Percentiles rank a stretch among this genome's conserved stretches.
Evolutionary conservation across 345 rosid genomes (phyloP).

Genomic region (Eucalyptus cloeziana): DNA sequence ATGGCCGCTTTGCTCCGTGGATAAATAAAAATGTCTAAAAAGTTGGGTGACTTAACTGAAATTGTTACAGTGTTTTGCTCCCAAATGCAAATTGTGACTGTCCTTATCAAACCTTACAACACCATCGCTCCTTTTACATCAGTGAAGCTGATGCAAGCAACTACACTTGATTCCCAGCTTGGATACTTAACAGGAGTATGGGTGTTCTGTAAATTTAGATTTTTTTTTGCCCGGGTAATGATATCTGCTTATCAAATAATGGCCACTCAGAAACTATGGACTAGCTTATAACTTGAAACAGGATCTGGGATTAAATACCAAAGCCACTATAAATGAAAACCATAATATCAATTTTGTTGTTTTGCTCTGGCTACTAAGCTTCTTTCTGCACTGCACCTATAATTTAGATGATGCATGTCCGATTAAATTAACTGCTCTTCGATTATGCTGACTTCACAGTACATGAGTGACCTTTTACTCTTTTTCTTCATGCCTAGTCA

Average conservation of each 20-base stretch:
- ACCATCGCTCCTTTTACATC: background rate
- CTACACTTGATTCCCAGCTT: background rate
- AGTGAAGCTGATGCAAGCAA: background rate
- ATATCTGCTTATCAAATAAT: background rate
- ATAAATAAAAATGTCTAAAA: background rate
- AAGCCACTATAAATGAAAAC: background rate
- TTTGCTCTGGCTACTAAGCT: background rate
- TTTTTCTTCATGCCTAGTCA: slow-evolving; percentile 35
- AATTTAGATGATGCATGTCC: background rate
- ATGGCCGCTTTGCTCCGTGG: background rate
- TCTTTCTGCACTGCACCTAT: background rate
- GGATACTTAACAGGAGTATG: background rate
- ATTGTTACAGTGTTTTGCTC: background rate
- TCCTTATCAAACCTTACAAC: background rate
- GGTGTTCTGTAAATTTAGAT: background rate
- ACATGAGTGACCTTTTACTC: background rate
- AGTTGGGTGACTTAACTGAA: background rate
- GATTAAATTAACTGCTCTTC: background rate
- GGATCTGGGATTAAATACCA: background rate
- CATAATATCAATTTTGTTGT: background rate
- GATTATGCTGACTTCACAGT: background rate
- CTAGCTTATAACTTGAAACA: background rate
- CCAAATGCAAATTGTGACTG: background rate
- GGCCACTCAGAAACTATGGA: background rate
- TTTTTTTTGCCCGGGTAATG: background rate